Evolutionary conservation across 108 stramenopile species (phyloP).

Genomic region (Skeletonema marinoi): DNA sequence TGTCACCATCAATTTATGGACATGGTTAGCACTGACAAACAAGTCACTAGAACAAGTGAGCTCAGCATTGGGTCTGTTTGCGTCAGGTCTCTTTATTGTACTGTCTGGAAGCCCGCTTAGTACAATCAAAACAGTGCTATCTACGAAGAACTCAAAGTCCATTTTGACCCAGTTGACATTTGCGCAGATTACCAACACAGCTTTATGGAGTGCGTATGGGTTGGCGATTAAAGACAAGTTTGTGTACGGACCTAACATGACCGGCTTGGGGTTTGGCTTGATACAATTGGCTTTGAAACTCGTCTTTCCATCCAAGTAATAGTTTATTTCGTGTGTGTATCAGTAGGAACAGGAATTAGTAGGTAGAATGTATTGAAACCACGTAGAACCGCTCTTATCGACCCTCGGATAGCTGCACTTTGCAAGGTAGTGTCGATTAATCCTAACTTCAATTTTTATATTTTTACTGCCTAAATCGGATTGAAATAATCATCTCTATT

Average conservation of each 20-base stretch:
- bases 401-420: too few species aligned
- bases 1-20: slow-evolving; percentile 52
- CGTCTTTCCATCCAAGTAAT: slow-evolving; percentile 32
- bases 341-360: too few species aligned
- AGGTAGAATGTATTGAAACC: too few species aligned
- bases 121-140: slow-evolving; percentile 47
- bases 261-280: slow-evolving; percentile 35
- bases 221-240: slow-evolving; percentile 52
- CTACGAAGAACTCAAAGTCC: slow-evolving; percentile 42
- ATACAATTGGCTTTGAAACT: slow-evolving; percentile 41
- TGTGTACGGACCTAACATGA: slow-evolving; percentile 58
- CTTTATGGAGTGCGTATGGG: slow-evolving; percentile 63
- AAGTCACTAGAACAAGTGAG: slow-evolving; percentile 33
- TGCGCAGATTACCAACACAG: slow-evolving; percentile 55
- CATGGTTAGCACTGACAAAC: slow-evolving; percentile 45
- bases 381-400: neutral
- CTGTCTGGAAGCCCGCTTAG: slow-evolving; percentile 50
- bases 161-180: slow-evolving; percentile 49
- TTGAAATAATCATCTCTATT: neutral
- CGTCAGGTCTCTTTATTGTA: slow-evolving; percentile 48
- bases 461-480: neutral
- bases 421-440: neutral
- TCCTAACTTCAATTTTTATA: neutral
- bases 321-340: neutral
- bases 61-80: slow-evolving; percentile 46